Base-by-base conservation (phyloP, 352 stramenopile genomes). In the Elongisporangium prolatum region DNA sequence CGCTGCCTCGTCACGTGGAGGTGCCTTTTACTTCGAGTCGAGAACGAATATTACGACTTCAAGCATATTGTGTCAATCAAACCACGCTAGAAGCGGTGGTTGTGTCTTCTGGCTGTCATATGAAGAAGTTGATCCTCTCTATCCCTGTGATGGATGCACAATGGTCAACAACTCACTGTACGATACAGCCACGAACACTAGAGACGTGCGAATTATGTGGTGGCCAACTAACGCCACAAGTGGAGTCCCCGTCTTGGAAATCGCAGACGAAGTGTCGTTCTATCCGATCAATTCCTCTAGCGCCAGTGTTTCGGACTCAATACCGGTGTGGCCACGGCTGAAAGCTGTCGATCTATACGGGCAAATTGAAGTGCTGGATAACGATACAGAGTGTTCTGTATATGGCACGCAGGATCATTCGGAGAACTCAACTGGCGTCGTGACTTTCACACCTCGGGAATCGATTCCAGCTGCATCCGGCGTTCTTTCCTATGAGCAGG, bases 21-120 rank as follows among this genome's bases (percentile, higher is more conserved):
- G 80, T 0, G 77, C 75, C 17, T 57, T 89, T 17, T 88, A 77
- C 38, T 88, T 77, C 21, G 48, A 71, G 24, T 63, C 64, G 0
- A 72, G 71, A 3, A 17, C 21, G 4, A 75, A 72, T 21, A 52
- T 72, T 3, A 58, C 17, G 0, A 76, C 68, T 1, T 48, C 24
- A 2, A 24, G 20, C 8, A 65, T 86, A 38, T 57, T 55, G 4
- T 87, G 75, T 37, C 59, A 34, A 24, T 18, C 37, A 0, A 90
- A 90, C 50, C 54, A 25, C 14, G 80, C 80, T 0, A 60, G 56
- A 48, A 90, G 80, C 37, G 80, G 77, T 2, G 80, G 80, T 0
- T 90, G 80, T 54, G 59, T 90, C 1, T 90, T 84, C 52, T 90
- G 80, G 80, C 37, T 75, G n/a, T 77, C 74, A 0, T 71, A 74